Conservation (phyloP, 2,329 filamentous ascomycete genomes). For the Juglanconis sp. region DNA sequence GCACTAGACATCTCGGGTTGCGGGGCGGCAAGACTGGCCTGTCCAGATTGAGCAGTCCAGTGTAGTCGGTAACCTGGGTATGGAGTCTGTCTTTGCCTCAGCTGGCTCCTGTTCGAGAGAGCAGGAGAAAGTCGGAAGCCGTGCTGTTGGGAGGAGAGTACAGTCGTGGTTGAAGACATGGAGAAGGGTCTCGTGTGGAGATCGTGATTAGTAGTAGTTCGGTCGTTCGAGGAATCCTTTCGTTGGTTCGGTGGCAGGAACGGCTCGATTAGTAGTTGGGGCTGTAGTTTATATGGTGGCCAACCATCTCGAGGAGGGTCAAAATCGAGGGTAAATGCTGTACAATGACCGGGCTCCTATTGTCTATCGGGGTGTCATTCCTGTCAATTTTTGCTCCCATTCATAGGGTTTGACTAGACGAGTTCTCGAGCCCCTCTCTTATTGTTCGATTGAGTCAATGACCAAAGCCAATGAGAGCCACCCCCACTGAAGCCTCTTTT, state of each 20-base stretch:
- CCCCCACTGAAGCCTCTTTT: slow-evolving; percentile 1
- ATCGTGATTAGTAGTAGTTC: neutral
- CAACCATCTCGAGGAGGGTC: neutral
- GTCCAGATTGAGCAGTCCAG: neutral
- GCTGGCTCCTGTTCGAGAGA: slow-evolving; percentile 9
- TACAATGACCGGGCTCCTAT: neutral
- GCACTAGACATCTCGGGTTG: slow-evolving; percentile 16
- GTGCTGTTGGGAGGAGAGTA: slow-evolving; percentile 10
- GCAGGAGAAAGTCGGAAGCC: slow-evolving; percentile 13
- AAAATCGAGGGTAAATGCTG: neutral
- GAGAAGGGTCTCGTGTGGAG: neutral
- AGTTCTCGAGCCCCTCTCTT: neutral
- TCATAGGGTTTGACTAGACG: neutral
- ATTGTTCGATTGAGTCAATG: slow-evolving; percentile 17
- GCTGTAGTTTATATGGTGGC: neutral
- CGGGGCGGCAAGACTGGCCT: neutral
- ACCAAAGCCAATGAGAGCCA: neutral
- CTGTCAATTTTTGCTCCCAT: neutral
- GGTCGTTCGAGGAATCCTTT: neutral
- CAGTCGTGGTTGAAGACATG: slow-evolving; percentile 17
- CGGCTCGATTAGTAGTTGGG: neutral
- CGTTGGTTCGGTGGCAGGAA: neutral
- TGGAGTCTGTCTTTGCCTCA: neutral
- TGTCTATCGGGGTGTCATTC: slow-evolving; percentile 9
- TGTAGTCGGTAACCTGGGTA: neutral